These are phyloP conservation scores for Wickerhamomyces kurtzmanii DNA, from an alignment of 805 yeast genomes.

Conservation along the genomic window DNA sequence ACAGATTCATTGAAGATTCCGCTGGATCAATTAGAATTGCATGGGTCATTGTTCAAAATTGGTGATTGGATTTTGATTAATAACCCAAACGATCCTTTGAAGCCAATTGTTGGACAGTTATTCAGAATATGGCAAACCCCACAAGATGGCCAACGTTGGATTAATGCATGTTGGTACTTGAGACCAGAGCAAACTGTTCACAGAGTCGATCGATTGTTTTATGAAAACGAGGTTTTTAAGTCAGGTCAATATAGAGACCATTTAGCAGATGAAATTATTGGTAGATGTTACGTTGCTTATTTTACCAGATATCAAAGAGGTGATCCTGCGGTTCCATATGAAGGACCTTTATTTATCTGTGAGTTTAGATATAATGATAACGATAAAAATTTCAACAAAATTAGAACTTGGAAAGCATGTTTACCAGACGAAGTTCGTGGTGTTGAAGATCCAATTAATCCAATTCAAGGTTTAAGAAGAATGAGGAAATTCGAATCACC, in stretches of 20 bases:
- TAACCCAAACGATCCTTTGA: slow-evolving; percentile 80
- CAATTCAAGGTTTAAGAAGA: slow-evolving; percentile 57
- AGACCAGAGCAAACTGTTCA: slow-evolving; percentile 98
- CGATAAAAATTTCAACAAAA: slow-evolving; percentile 85
- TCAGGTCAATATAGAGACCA: slow-evolving; percentile 97
- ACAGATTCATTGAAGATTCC: slow-evolving; percentile 57
- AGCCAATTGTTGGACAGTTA: slow-evolving; percentile 90
- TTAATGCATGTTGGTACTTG: slow-evolving; percentile 96
- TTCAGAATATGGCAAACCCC: slow-evolving; percentile 85
- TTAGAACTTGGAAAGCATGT: slow-evolving; percentile 98
- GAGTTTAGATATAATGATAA: slow-evolving; percentile 90
- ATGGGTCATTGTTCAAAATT: slow-evolving; percentile 66
- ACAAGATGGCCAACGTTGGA: slow-evolving; percentile 71
- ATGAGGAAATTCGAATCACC: slow-evolving; percentile 80
- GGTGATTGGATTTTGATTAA: slow-evolving; percentile 93
- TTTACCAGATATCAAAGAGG: slow-evolving; percentile 94
- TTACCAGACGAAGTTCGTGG: slow-evolving; percentile 93
- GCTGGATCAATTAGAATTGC: slow-evolving; percentile 63
- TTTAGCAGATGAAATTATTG: slow-evolving; percentile 76
- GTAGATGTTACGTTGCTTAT: slow-evolving; percentile 91
- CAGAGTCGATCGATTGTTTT: slow-evolving; percentile 78
- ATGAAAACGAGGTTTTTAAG: slow-evolving; percentile 91
- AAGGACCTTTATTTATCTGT: slow-evolving; percentile 85
- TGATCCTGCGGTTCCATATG: slow-evolving; percentile 73
- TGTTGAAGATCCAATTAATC: slow-evolving; percentile 67